These are phyloP conservation scores for Apophysomyces trapeziformis DNA, from an alignment of 371 early-diverging fungal genomes.

Conservation along the genomic window DNA sequence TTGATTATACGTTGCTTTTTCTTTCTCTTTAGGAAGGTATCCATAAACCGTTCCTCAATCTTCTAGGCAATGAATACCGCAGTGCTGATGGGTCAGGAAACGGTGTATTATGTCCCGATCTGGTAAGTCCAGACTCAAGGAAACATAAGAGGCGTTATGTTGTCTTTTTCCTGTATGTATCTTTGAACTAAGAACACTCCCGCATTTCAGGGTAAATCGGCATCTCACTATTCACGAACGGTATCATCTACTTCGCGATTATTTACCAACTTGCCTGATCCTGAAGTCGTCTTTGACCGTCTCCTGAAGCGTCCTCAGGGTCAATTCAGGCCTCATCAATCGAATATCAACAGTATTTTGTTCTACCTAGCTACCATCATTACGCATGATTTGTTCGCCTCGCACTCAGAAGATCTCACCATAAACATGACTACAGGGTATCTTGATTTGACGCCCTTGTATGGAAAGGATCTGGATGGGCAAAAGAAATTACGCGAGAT, in stretches of 20 bases:
- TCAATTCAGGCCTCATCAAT: conserved; percentile 37
- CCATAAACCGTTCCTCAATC: conserved; percentile 42
- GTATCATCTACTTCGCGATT: conserved; percentile 28
- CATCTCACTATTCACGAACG: conserved; percentile 42
- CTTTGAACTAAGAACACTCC: neutral
- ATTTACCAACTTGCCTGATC: conserved; percentile 34
- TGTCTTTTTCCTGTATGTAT: neutral
- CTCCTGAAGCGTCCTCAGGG: conserved; percentile 39
- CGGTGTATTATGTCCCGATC: conserved; percentile 37
- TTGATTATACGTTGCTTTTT: neutral
- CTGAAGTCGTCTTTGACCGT: conserved; percentile 39
- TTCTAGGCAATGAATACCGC: conserved; percentile 47
- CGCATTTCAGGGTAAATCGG: conserved; percentile 41
- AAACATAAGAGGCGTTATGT: too few relatives aligned
- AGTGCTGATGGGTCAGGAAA: conserved; percentile 57
- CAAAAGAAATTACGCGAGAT: conserved; percentile 47
- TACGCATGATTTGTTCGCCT: conserved; percentile 59
- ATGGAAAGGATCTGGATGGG: conserved; percentile 44
- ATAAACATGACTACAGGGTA: conserved; percentile 55
- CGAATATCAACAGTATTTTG: conserved; percentile 48
- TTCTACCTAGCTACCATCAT: conserved; percentile 54
- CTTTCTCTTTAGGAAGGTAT: conserved; percentile 37
- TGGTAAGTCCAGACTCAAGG: conserved; percentile 30
- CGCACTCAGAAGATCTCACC: conserved; percentile 38
- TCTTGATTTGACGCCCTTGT: conserved; percentile 49